A percentile compares a stretch with the other conserved stretches of the same genome.
Evolutionary conservation across 2,329 filamentous ascomycete species (phyloP).

Genomic region (Albophoma yamanashiensis): DNA sequence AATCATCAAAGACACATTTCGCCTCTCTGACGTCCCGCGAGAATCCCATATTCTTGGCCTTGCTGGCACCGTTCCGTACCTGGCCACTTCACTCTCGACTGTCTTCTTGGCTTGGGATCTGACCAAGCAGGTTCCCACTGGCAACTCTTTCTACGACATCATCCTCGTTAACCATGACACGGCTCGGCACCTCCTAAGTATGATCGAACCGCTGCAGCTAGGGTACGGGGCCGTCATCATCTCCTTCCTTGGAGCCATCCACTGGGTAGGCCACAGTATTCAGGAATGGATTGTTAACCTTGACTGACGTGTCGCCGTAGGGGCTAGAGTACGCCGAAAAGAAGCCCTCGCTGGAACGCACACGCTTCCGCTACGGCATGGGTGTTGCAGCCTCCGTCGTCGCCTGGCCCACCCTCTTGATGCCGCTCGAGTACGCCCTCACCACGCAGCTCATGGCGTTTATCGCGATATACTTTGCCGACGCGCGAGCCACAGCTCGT

Average conservation of each 20-base stretch:
- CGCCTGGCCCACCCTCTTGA: slow-evolving; percentile 81
- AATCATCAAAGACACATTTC: slow-evolving; percentile 60
- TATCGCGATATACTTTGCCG: slow-evolving; percentile 75
- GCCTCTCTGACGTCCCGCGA: slow-evolving; percentile 51
- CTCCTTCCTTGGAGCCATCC: slow-evolving; percentile 86
- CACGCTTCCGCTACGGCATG: slow-evolving; percentile 72
- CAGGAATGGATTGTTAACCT: too few species aligned
- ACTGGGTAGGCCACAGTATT: slow-evolving; percentile 48
- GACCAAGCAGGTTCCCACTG: slow-evolving; percentile 53
- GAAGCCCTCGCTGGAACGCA: slow-evolving; percentile 48
- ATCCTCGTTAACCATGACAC: slow-evolving; percentile 59
- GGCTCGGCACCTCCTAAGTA: slow-evolving; percentile 59
- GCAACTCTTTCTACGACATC: slow-evolving; percentile 38
- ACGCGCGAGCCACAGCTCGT: slow-evolving; percentile 57
- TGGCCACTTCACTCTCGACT: slow-evolving; percentile 73
- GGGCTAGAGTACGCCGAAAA: slow-evolving; percentile 74
- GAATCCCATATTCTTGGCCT: slow-evolving; percentile 59
- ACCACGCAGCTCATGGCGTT: slow-evolving; percentile 82
- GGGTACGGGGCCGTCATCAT: slow-evolving; percentile 89
- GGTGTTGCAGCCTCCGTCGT: slow-evolving; percentile 70
- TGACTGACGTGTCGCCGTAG: slow-evolving; percentile 10
- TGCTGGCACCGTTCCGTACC: slow-evolving; percentile 74
- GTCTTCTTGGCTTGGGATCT: slow-evolving; percentile 76
- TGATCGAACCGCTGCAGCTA: slow-evolving; percentile 79
- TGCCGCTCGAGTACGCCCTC: slow-evolving; percentile 76